Percentiles rank a stretch among this genome's conserved stretches.
Evolutionary conservation across 768 basidiomycete genomes (phyloP).

Genomic region (Rhodotorula kratochvilovae): DNA sequence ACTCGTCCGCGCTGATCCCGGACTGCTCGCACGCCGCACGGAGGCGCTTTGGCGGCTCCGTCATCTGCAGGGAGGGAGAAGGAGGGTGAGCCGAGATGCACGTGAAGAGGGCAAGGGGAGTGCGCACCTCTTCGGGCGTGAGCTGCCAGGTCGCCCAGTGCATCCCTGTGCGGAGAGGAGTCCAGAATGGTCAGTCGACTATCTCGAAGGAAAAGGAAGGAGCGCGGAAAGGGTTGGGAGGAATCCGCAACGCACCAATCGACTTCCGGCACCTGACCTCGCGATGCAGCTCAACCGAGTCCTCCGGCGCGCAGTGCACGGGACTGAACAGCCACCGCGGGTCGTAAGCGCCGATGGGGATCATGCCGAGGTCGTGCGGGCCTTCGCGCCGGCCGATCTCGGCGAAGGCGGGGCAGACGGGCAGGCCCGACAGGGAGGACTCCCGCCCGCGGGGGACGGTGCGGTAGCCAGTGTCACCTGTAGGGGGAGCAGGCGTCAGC

Average conservation of each 20-base stretch:
- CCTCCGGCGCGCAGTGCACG: constrained; percentile 61
- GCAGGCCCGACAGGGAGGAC: constrained; percentile 43
- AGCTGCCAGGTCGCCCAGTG: constrained; percentile 53
- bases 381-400: constrained; percentile 64
- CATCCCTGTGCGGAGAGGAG: constrained; percentile 4
- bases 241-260: constrained; percentile 47
- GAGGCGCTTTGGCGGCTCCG: constrained; percentile 60
- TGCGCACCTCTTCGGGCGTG: constrained; percentile 2
- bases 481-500: neutral
- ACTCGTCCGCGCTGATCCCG: constrained; percentile 57
- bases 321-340: constrained; percentile 46
- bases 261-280: constrained; percentile 61
- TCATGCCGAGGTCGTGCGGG: constrained; percentile 63
- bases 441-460: constrained; percentile 41
- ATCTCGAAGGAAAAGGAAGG: too few relatives aligned
- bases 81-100: too few relatives aligned
- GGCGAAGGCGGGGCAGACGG: constrained; percentile 67
- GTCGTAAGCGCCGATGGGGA: constrained; percentile 62
- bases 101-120: neutral
- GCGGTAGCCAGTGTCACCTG: constrained; percentile 44
- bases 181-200: neutral
- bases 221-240: too few relatives aligned
- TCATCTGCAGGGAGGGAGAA: constrained; percentile 46
- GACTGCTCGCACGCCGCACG: constrained; percentile 55
- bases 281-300: constrained; percentile 64